Evolutionary conservation across 768 basidiomycete genomes (phyloP).

Genomic region (Leccinum barrowsii): DNA sequence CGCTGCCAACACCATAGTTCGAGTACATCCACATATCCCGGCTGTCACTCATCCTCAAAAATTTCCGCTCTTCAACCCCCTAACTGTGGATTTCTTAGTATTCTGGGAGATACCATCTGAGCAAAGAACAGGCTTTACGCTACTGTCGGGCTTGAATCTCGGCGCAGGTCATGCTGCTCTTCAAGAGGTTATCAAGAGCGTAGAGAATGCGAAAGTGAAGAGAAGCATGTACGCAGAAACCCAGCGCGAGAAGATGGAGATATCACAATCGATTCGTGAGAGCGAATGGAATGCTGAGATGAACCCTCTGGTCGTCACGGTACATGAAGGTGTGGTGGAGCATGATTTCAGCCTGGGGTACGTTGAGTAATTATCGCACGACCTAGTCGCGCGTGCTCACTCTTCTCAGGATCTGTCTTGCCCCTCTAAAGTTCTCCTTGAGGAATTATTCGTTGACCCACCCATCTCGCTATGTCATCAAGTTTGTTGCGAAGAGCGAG

Average conservation of each 20-base stretch:
- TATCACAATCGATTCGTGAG: conserved; percentile 61
- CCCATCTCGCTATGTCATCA: conserved; percentile 54
- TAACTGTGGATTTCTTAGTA: conserved; percentile 66
- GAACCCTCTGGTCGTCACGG: conserved; percentile 60
- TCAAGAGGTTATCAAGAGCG: conserved; percentile 54
- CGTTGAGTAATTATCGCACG: conserved; percentile 28
- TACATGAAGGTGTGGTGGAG: conserved; percentile 42
- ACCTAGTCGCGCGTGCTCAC: conserved; percentile 2
- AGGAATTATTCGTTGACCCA: conserved; percentile 72
- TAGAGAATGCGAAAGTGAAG: conserved; percentile 61
- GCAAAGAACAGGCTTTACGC: conserved; percentile 57
- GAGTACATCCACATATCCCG: conserved; percentile 57
- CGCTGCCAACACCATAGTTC: conserved; percentile 33
- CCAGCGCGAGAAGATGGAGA: conserved; percentile 60
- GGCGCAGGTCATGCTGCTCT: conserved; percentile 71
- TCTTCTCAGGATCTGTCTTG: conserved; percentile 47
- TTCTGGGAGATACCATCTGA: conserved; percentile 71
- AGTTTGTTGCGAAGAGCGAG: conserved; percentile 33
- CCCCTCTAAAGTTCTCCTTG: conserved; percentile 53
- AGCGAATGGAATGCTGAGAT: conserved; percentile 80
- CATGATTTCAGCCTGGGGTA: conserved; percentile 76
- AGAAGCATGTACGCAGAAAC: conserved; percentile 94
- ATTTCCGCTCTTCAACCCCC: conserved; percentile 80
- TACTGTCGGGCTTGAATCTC: conserved; percentile 54
- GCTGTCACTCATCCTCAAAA: conserved; percentile 45